A percentile compares a stretch with the other conserved stretches of the same genome.
Conservation (phyloP, 441 rosid species). For the Erodium texanum region DNA sequence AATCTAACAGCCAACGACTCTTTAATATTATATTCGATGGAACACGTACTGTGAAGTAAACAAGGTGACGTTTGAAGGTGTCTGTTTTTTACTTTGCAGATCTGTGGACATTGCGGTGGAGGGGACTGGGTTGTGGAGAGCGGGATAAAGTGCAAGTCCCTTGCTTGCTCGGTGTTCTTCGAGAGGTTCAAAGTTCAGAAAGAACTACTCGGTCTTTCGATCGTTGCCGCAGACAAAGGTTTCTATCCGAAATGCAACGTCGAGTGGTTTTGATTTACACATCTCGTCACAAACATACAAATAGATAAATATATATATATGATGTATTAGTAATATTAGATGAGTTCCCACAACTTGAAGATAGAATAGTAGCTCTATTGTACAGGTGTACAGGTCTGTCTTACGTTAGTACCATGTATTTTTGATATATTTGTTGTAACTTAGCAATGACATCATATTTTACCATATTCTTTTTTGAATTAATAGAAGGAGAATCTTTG, state of each 20-base stretch:
- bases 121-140: constrained; percentile 87
- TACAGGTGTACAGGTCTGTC: neutral
- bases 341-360: neutral
- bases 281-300: too few species aligned
- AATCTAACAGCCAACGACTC: too few species aligned
- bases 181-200: constrained; percentile 90
- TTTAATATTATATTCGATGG: too few species aligned
- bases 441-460: neutral
- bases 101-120: constrained; percentile 92
- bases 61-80: neutral
- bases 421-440: neutral
- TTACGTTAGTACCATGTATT: neutral
- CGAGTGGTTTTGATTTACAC: constrained; percentile 66
- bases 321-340: too few species aligned
- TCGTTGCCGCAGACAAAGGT: constrained; percentile 50
- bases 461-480: neutral
- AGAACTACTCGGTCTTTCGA: constrained; percentile 59
- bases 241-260: constrained; percentile 70
- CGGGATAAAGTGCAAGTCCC: constrained; percentile 82
- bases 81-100: constrained; percentile 33
- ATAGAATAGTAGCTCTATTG: neutral
- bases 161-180: constrained; percentile 82
- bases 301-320: too few species aligned
- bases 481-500: neutral
- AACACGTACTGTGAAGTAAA: neutral